phyloP scores from a whole-genome alignment of 2,329 filamentous ascomycete species.

The Neopestalotiopsis rosae region DNA sequence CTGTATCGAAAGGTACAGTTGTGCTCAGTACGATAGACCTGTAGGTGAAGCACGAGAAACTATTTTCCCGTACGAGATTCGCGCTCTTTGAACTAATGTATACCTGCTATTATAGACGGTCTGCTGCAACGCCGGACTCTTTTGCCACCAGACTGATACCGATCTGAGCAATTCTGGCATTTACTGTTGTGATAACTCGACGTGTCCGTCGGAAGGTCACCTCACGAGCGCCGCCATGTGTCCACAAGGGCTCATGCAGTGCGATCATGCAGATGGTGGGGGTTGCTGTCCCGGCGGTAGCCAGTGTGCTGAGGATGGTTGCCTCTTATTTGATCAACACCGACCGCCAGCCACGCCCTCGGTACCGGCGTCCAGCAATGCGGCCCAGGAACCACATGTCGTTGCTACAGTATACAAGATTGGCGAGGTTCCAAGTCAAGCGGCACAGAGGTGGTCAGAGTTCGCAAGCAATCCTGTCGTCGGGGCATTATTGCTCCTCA shows the following conservation, averaged over 20 bases:
- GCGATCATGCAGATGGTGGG: conserved; percentile 24
- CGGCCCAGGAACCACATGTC: not conserved
- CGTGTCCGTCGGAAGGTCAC: conserved; percentile 13
- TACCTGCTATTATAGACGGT: conserved; percentile 22
- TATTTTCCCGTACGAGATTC: not conserved
- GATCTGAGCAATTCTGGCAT: conserved; percentile 27
- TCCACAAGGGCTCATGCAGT: conserved; percentile 17
- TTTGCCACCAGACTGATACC: conserved; percentile 24
- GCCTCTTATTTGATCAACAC: conserved; percentile 15
- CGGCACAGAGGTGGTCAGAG: no score
- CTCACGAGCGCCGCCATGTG: conserved; percentile 22
- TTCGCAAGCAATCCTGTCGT: not conserved
- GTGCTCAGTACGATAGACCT: conserved; percentile 22
- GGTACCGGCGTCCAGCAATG: not conserved
- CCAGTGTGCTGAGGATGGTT: conserved; percentile 25
- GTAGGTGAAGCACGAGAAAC: conserved; percentile 17
- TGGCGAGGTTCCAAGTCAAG: conserved; percentile 16
- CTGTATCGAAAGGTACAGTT: conserved; percentile 16
- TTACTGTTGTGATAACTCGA: conserved; percentile 26
- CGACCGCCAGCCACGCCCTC: not conserved
- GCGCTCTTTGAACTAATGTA: not conserved
- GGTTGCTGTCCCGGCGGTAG: conserved; percentile 27
- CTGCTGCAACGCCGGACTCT: conserved; percentile 26
- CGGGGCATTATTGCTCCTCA: not conserved
- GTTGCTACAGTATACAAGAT: conserved; percentile 16